phyloP scores from a whole-genome alignment of 176 grass and related monocot species.

The bread wheat (Triticum aestivum) region IWGSC_CS_RefSeq_v2.1 NC_057799.1:523962872-523963371 shows the following conservation, averaged over 20 bases:
- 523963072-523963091: not conserved
- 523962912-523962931: too few relatives aligned
- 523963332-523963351: constrained; percentile 56
- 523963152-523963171: constrained; percentile 19
- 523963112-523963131: not conserved
- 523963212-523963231: constrained; percentile 42
- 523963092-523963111: not conserved
- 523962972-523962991: not conserved
- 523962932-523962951: constrained; percentile 9
- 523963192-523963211: not conserved
- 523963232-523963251: not conserved
- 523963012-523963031: not conserved
- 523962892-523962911: too few relatives aligned
- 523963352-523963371: constrained; percentile 31
- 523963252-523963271: not conserved
- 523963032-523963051: constrained; percentile 56
- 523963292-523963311: constrained; percentile 46
- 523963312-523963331: constrained; percentile 42
- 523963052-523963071: not conserved
- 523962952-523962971: constrained; percentile 37
- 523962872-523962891: too few relatives aligned
- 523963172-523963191: not conserved
- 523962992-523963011: not conserved
- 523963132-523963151: not conserved
- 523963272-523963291: not conserved